Evolutionary conservation across 169 alveolate genomes (phyloP).

Genomic region (Cryptosporidium sp.): DNA sequence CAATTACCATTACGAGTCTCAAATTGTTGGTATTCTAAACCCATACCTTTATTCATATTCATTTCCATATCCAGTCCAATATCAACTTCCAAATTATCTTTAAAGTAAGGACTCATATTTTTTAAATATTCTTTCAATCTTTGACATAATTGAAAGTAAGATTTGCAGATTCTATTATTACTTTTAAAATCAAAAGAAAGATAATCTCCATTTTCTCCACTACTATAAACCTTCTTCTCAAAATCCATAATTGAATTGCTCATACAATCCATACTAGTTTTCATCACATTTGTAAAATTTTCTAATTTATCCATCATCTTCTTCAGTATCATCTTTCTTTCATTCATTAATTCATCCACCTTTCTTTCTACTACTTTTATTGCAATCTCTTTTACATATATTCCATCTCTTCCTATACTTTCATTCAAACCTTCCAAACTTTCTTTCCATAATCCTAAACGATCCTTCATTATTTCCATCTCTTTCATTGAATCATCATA

Average conservation of each 20-base stretch:
- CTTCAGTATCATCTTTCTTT: slow-evolving; percentile 7
- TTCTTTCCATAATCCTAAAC: slow-evolving; percentile 49
- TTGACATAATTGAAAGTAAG: slow-evolving; percentile 45
- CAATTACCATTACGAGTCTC: background rate
- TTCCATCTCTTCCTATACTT: slow-evolving; percentile 31
- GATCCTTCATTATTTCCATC: slow-evolving; percentile 51
- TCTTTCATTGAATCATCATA: slow-evolving; percentile 63
- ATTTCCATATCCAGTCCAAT: background rate
- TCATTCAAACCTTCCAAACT: background rate
- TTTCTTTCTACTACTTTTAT: slow-evolving; percentile 31
- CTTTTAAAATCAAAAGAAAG: slow-evolving; percentile 7
- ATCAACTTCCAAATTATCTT: background rate
- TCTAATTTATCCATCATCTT: slow-evolving; percentile 38
- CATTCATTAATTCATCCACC: slow-evolving; percentile 41
- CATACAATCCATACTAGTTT: slow-evolving; percentile 67
- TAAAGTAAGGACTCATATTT: slow-evolving; percentile 35
- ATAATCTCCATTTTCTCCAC: slow-evolving; percentile 5
- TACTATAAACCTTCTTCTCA: slow-evolving; percentile 28
- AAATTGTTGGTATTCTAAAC: background rate
- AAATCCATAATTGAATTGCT: slow-evolving; percentile 43
- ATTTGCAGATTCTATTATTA: slow-evolving; percentile 22
- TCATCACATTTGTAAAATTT: slow-evolving; percentile 29
- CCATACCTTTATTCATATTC: background rate
- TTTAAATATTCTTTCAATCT: slow-evolving; percentile 32
- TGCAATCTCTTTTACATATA: slow-evolving; percentile 35